Conservation (phyloP, 208 protist genomes). For the Histomonas meleagridis region DNA sequence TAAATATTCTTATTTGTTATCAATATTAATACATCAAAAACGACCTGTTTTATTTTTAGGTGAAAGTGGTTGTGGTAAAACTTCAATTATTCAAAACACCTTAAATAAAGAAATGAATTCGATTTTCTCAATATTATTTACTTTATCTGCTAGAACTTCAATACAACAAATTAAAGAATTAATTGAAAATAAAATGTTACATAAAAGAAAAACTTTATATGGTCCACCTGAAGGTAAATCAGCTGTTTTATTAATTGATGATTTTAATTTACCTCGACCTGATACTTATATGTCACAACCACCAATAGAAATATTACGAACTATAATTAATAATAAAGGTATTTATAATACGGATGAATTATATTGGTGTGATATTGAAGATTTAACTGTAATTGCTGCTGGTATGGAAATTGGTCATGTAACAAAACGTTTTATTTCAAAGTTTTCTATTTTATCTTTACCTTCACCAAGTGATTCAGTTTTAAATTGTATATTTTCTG, state of each 20-base stretch:
- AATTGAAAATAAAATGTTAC: slow-evolving; percentile 60
- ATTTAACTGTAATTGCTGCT: slow-evolving; percentile 62
- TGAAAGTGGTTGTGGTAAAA: slow-evolving; percentile 56
- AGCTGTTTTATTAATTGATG: slow-evolving; percentile 80
- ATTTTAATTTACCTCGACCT: slow-evolving; percentile 86
- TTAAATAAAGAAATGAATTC: slow-evolving; percentile 29
- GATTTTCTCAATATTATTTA: slow-evolving; percentile 48
- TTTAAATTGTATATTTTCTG: slow-evolving; percentile 54
- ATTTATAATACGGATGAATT: slow-evolving; percentile 85
- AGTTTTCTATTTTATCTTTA: slow-evolving; percentile 75
- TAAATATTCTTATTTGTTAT: slow-evolving; percentile 59
- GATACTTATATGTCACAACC: slow-evolving; percentile 85
- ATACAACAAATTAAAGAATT: slow-evolving; percentile 51
- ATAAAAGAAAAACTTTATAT: slow-evolving; percentile 80
- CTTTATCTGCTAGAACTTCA: slow-evolving; percentile 56
- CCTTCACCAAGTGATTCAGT: slow-evolving; percentile 30
- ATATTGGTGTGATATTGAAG: slow-evolving; percentile 77
- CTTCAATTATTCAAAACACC: slow-evolving; percentile 48
- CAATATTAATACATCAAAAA: slow-evolving; percentile 34
- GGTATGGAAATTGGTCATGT: slow-evolving; percentile 51
- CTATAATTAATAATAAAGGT: slow-evolving; percentile 80
- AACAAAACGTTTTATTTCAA: slow-evolving; percentile 80
- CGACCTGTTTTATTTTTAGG: slow-evolving; percentile 45
- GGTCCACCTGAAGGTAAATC: slow-evolving; percentile 74
- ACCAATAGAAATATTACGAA: slow-evolving; percentile 84